A percentile compares a stretch with the other conserved stretches of the same genome.
These are phyloP conservation scores for Anacardium occidentale DNA, from an alignment of 345 rosid species.

Conservation along the genomic window DNA sequence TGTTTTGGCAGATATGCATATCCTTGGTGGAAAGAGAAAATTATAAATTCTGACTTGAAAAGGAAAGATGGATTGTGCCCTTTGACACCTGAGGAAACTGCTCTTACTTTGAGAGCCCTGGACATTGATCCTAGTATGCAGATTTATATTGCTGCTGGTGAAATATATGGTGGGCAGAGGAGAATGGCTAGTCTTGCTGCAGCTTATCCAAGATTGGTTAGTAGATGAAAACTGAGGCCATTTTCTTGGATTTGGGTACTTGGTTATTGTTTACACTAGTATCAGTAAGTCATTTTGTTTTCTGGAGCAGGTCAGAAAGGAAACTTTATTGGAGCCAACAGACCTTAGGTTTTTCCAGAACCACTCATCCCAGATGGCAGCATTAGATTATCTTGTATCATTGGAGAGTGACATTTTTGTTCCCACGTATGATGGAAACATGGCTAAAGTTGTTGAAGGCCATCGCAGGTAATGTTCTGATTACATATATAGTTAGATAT, in stretches of 20 bases:
- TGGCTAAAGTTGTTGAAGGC: conserved; percentile 99
- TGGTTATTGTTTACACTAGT: conserved; percentile 1
- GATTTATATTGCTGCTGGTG: conserved; percentile 83
- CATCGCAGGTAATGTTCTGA: conserved; percentile 70
- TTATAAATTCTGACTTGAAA: conserved; percentile 72
- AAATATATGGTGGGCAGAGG: conserved; percentile 71
- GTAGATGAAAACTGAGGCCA: conserved; percentile 28
- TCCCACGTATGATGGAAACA: conserved; percentile 96
- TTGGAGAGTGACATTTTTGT: conserved; percentile 93
- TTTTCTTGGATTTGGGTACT: conserved; percentile 1
- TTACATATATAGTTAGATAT: not conserved
- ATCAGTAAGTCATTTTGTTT: conserved; percentile 5
- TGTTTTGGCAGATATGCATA: conserved; percentile 66
- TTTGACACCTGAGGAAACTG: conserved; percentile 87
- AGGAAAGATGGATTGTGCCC: conserved; percentile 89
- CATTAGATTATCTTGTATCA: conserved; percentile 90
- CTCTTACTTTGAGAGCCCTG: conserved; percentile 66
- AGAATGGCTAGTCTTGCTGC: conserved; percentile 67
- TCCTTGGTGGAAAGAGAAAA: conserved; percentile 96
- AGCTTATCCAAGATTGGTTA: conserved; percentile 72
- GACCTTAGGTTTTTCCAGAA: conserved; percentile 76
- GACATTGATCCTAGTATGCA: conserved; percentile 72
- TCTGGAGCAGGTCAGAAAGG: conserved; percentile 73
- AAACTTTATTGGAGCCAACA: conserved; percentile 63
- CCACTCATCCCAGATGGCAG: conserved; percentile 94